Conservation (phyloP, 2,329 filamentous ascomycete species). For the Neurospora sp. region DNA sequence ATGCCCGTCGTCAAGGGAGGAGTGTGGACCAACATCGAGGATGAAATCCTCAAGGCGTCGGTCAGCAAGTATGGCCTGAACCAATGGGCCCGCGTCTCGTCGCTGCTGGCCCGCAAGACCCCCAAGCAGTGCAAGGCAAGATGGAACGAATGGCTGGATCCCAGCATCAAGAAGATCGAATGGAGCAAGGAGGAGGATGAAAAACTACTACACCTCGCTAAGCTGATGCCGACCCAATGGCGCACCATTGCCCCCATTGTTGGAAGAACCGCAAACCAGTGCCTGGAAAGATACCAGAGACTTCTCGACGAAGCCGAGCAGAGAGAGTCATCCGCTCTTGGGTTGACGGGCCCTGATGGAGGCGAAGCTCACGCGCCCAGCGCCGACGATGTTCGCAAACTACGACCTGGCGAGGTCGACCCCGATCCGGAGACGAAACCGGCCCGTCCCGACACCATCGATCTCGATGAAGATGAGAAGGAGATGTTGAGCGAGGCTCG, state of each 20-base stretch:
- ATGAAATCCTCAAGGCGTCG: constrained; percentile 94
- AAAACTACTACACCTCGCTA: constrained; percentile 89
- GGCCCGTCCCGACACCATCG: constrained; percentile 89
- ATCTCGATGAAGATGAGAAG: constrained; percentile 98
- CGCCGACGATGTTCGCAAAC: constrained; percentile 79
- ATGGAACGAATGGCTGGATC: constrained; percentile 98
- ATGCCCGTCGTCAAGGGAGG: constrained; percentile 69
- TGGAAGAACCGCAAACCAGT: constrained; percentile 92
- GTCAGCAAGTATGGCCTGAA: constrained; percentile 93
- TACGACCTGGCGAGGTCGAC: constrained; percentile 89
- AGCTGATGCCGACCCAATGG: constrained; percentile 99
- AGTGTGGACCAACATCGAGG: constrained; percentile 70
- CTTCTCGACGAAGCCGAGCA: constrained; percentile 92
- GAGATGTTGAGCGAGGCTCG: constrained; percentile 98
- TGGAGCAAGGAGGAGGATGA: constrained; percentile 99
- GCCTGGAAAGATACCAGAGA: constrained; percentile 92
- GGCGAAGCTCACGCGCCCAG: constrained; percentile 80
- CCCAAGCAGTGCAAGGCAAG: constrained; percentile 98
- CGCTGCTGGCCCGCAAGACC: constrained; percentile 91
- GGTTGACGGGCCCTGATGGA: constrained; percentile 74
- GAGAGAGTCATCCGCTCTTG: constrained; percentile 69
- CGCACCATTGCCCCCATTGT: constrained; percentile 96
- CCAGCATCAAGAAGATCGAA: constrained; percentile 95
- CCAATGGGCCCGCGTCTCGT: constrained; percentile 98
- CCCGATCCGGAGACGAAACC: constrained; percentile 97